A percentile compares a stretch with the other conserved stretches of the same genome.
Evolutionary conservation across 441 rosid genomes (phyloP).

Genomic region (Lagerstroemia fauriei): DNA sequence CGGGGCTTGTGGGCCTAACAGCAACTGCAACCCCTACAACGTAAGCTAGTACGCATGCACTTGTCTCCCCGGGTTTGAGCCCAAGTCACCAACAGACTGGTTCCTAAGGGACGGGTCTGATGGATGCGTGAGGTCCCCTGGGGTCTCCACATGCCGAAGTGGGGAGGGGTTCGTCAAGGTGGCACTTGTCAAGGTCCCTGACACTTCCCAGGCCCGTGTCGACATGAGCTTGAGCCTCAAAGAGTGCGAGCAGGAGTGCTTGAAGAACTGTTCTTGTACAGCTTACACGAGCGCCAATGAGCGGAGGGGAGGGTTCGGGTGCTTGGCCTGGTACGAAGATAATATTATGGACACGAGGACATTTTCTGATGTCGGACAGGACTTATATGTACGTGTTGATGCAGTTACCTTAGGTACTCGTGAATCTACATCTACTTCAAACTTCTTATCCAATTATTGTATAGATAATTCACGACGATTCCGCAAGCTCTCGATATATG

Average conservation of each 20-base stretch:
- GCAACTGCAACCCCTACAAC: slow-evolving; percentile 48
- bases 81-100: slow-evolving; percentile 52
- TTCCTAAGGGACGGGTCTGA: slow-evolving; percentile 47
- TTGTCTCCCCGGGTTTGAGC: slow-evolving; percentile 68
- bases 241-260: slow-evolving; percentile 49
- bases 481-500: no score
- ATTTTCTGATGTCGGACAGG: slow-evolving; percentile 43
- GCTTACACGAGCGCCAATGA: slow-evolving; percentile 60
- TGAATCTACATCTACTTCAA: not conserved
- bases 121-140: slow-evolving; percentile 50
- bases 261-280: slow-evolving; percentile 59
- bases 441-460: not conserved
- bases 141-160: slow-evolving; percentile 40
- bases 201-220: slow-evolving; percentile 48
- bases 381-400: slow-evolving; percentile 52
- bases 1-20: slow-evolving; percentile 53
- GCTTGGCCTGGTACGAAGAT: slow-evolving; percentile 60
- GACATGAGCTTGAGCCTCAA: slow-evolving; percentile 53
- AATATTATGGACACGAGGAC: slow-evolving; percentile 53
- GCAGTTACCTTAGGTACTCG: slow-evolving; percentile 18
- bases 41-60: slow-evolving; percentile 44
- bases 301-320: slow-evolving; percentile 45
- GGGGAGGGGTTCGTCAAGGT: slow-evolving; percentile 67
- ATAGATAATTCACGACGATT: not conserved
- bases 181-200: slow-evolving; percentile 52